Conservation (phyloP, 495 filamentous ascomycete genomes). For the Daldinia vernicosa region DNA sequence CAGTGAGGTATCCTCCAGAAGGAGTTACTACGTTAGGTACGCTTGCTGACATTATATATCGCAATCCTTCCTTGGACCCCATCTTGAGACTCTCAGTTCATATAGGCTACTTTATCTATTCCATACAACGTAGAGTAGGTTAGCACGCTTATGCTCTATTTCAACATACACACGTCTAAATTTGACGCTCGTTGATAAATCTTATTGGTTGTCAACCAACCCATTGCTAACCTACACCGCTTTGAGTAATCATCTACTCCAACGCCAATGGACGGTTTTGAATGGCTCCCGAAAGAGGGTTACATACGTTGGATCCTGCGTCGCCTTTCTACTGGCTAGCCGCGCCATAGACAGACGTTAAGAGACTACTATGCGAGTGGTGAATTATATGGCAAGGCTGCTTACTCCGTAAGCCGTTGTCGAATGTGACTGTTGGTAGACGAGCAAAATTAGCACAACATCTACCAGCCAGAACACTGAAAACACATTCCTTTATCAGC, state of each 20-base stretch:
- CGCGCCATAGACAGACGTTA: constrained; percentile 6
- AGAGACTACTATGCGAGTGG: background rate
- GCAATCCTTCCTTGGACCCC: constrained; percentile 38
- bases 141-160: constrained; percentile 38
- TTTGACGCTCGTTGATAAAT: constrained; percentile 7
- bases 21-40: background rate
- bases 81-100: constrained; percentile 24
- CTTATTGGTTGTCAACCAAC: constrained; percentile 15
- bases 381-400: constrained; percentile 6
- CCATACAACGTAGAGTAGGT: constrained; percentile 13
- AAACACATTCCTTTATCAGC: constrained; percentile 8
- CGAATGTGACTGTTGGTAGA: background rate
- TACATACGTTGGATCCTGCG: constrained; percentile 22
- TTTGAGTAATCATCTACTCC: constrained; percentile 11
- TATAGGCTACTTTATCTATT: constrained; percentile 24
- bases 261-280: constrained; percentile 7
- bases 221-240: constrained; percentile 23
- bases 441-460: background rate
- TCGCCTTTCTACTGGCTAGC: constrained; percentile 13
- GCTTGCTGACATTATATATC: constrained; percentile 31
- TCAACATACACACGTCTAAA: constrained; percentile 26
- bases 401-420: constrained; percentile 2
- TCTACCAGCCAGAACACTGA: background rate
- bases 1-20: constrained; percentile 2
- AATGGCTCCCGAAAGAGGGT: constrained; percentile 1